phyloP scores from a whole-genome alignment of 2,329 filamentous ascomycete genomes.

The Pseudodiploospora longispora region DNA sequence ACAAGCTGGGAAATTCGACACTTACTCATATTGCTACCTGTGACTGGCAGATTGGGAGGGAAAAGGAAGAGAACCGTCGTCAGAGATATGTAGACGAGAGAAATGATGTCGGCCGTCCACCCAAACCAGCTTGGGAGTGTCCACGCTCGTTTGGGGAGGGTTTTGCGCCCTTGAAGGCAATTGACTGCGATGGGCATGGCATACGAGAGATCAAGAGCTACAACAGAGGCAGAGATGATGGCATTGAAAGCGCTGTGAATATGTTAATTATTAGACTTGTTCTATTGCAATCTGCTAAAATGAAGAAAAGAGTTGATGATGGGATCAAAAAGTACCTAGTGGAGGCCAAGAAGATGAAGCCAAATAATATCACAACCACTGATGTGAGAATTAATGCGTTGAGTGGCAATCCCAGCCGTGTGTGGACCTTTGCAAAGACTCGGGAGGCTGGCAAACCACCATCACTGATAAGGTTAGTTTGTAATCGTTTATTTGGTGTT shows the following conservation, averaged over 20 bases:
- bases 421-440: constrained; percentile 54
- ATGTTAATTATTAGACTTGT: neutral
- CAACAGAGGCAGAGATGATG: constrained; percentile 62
- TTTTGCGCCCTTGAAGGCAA: constrained; percentile 52
- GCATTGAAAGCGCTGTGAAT: constrained; percentile 54
- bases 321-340: constrained; percentile 15
- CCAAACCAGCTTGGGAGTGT: constrained; percentile 25
- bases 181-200: constrained; percentile 67
- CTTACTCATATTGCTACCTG: constrained; percentile 56
- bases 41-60: constrained; percentile 56
- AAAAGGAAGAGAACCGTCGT: constrained; percentile 68
- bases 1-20: neutral
- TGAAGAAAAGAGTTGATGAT: constrained; percentile 14
- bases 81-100: constrained; percentile 55
- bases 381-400: constrained; percentile 57
- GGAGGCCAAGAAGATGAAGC: constrained; percentile 62
- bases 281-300: neutral
- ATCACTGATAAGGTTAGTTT: constrained; percentile 29
- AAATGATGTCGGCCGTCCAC: constrained; percentile 30
- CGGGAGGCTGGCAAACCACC: constrained; percentile 56
- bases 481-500: too few relatives aligned
- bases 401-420: constrained; percentile 53
- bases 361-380: constrained; percentile 56
- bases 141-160: constrained; percentile 46
- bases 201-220: constrained; percentile 64